These are phyloP conservation scores for Ustilago cynodontis DNA, from an alignment of 1,284 basidiomycete species.

Conservation along the genomic window DNA sequence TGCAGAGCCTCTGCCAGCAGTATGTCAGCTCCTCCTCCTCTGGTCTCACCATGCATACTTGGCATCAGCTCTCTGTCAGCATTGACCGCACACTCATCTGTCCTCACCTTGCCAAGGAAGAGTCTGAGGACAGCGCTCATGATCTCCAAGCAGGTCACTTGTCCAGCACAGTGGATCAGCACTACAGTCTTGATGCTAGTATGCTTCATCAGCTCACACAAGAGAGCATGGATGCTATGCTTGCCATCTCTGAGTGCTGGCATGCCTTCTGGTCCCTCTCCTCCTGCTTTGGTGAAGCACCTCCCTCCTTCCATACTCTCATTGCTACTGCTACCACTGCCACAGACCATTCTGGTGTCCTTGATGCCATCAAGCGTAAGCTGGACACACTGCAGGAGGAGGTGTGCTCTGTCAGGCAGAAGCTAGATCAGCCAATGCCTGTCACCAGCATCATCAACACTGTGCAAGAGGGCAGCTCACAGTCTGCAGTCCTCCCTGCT, in stretches of 20 bases:
- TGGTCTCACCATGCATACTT: background rate
- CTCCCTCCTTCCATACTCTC: background rate
- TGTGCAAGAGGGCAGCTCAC: background rate
- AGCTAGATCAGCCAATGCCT: background rate
- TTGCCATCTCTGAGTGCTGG: background rate
- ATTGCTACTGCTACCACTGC: too few species aligned
- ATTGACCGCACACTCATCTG: slow-evolving; percentile 4
- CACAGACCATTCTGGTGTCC: background rate
- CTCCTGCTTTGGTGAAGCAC: background rate
- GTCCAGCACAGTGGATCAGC: background rate
- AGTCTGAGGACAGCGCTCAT: background rate
- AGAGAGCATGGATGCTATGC: slow-evolving; percentile 5
- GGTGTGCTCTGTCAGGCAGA: background rate
- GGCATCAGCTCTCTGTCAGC: slow-evolving; percentile 5
- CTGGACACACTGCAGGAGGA: background rate
- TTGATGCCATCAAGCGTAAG: background rate
- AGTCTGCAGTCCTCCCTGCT: background rate
- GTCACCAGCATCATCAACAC: too few species aligned
- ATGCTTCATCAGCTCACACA: slow-evolving; percentile 5
- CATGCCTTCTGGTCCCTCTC: background rate
- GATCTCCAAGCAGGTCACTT: slow-evolving; percentile 6
- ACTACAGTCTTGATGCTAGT: slow-evolving; percentile 6
- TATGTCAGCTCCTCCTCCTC: background rate
- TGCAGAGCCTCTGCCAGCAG: background rate
- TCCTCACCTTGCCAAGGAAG: background rate